Percentiles rank a stretch among this genome's conserved stretches.
Evolutionary conservation across 306 rosid species (phyloP).

Genomic region (Vigna angularis): DNA sequence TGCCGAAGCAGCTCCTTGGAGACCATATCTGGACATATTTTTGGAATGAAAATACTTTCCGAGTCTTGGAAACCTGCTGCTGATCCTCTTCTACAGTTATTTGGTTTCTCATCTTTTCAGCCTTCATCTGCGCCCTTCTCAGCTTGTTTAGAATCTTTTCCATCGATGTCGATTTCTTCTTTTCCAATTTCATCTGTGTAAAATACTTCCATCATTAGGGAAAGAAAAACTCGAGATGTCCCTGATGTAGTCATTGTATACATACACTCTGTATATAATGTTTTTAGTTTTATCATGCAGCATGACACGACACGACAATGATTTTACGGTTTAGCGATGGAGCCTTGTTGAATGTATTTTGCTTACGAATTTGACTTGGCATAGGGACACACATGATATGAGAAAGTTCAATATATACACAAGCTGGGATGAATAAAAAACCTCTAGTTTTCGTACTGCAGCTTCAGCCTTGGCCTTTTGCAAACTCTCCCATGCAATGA

Average conservation of each 20-base stretch:
- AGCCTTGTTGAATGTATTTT: background rate
- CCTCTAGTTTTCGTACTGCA: conserved; percentile 85
- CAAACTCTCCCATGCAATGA: conserved; percentile 88
- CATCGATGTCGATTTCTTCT: conserved; percentile 80
- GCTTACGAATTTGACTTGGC: background rate
- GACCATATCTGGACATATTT: conserved; percentile 46
- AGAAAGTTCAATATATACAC: conserved; percentile 14
- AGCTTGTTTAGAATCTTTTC: conserved; percentile 80
- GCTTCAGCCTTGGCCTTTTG: conserved; percentile 96
- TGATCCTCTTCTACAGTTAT: conserved; percentile 33
- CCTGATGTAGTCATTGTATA: background rate
- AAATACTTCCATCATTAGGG: conserved; percentile 36
- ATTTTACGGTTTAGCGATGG: background rate
- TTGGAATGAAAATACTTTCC: conserved; percentile 37
- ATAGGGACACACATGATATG: background rate
- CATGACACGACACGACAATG: background rate
- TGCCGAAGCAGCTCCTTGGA: conserved; percentile 48
- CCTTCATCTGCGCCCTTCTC: conserved; percentile 75
- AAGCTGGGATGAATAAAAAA: conserved; percentile 30
- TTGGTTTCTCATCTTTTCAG: conserved; percentile 74
- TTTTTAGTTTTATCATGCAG: background rate
- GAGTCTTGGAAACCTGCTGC: conserved; percentile 43
- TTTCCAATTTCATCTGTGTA: conserved; percentile 86
- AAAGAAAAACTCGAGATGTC: background rate
- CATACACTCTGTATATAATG: background rate